Percentiles rank a stretch among this genome's conserved stretches.
phyloP scores from a whole-genome alignment of 306 rosid genomes.

The Glycine soja region DNA sequence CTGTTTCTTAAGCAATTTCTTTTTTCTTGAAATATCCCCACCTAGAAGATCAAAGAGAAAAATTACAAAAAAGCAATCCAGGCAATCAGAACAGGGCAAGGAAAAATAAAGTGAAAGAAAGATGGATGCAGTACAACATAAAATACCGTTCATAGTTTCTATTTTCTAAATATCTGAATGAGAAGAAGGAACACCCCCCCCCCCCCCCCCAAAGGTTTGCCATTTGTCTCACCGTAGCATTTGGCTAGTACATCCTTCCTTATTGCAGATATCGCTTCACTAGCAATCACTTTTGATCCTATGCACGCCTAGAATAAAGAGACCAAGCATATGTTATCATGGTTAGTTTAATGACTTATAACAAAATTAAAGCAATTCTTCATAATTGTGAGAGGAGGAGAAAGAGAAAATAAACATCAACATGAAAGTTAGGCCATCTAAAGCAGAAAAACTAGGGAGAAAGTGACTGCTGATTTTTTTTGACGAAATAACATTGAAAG shows the following conservation, averaged over 20 bases:
- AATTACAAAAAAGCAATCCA: not conserved
- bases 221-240: constrained; percentile 77
- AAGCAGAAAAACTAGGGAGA: constrained; percentile 15
- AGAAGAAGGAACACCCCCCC: constrained; percentile 4
- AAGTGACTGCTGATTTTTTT: not conserved
- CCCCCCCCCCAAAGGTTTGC: not conserved
- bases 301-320: constrained; percentile 75
- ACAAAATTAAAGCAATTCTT: constrained; percentile 23
- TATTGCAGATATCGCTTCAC: constrained; percentile 91
- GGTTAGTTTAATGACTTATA: constrained; percentile 40
- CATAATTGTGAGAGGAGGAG: constrained; percentile 16
- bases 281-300: constrained; percentile 86
- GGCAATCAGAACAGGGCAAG: constrained; percentile 23
- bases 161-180: constrained; percentile 33
- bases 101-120: constrained; percentile 32
- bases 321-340: constrained; percentile 16
- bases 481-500: constrained; percentile 27
- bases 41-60: constrained; percentile 56
- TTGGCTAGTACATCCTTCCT: constrained; percentile 94
- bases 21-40: constrained; percentile 87
- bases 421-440: constrained; percentile 29
- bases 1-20: constrained; percentile 94
- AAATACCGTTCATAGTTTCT: constrained; percentile 21
- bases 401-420: constrained; percentile 15
- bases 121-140: constrained; percentile 3